A percentile compares a stretch with the other conserved stretches of the same genome.
phyloP scores from a whole-genome alignment of 371 early-diverging fungal genomes.

The Rhizopus arrhizus region DNA sequence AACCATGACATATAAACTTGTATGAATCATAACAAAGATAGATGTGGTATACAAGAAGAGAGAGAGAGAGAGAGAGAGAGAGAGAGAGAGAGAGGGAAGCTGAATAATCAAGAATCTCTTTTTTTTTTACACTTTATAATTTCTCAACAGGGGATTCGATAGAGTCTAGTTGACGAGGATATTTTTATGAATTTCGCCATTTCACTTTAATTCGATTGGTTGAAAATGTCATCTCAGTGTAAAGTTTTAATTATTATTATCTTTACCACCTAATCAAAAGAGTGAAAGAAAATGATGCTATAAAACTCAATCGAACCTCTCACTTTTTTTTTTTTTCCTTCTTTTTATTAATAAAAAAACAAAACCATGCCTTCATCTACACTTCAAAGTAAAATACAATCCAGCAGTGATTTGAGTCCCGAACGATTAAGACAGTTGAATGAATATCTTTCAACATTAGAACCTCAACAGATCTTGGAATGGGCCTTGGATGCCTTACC shows the following conservation, averaged over 20 bases:
- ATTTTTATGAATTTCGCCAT: slow-evolving; percentile 35
- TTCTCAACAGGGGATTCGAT: slow-evolving; percentile 13
- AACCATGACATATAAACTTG: too few relatives aligned
- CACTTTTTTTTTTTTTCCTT: slow-evolving; percentile 3
- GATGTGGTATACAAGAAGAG: neutral
- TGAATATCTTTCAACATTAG: slow-evolving; percentile 55
- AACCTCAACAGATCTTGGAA: slow-evolving; percentile 81
- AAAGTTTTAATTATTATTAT: slow-evolving; percentile 9
- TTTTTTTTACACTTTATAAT: neutral
- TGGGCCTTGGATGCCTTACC: slow-evolving; percentile 86
- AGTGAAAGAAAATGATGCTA: neutral
- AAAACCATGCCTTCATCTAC: slow-evolving; percentile 34
- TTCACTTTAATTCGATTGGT: slow-evolving; percentile 34
- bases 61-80: neutral
- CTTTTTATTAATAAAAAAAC: neutral
- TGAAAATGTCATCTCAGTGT: slow-evolving; percentile 23
- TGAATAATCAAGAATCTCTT: neutral
- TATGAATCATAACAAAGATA: neutral
- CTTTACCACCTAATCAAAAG: slow-evolving; percentile 17
- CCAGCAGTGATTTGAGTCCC: slow-evolving; percentile 55
- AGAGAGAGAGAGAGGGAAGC: neutral
- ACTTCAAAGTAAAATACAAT: slow-evolving; percentile 30
- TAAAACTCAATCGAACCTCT: neutral
- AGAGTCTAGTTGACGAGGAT: slow-evolving; percentile 27
- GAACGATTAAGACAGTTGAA: slow-evolving; percentile 70